Evolutionary conservation across 768 basidiomycete genomes (phyloP), one percentile per base, ranked within the genome.

Genomic region (Naematelia aurantialba): DNA sequence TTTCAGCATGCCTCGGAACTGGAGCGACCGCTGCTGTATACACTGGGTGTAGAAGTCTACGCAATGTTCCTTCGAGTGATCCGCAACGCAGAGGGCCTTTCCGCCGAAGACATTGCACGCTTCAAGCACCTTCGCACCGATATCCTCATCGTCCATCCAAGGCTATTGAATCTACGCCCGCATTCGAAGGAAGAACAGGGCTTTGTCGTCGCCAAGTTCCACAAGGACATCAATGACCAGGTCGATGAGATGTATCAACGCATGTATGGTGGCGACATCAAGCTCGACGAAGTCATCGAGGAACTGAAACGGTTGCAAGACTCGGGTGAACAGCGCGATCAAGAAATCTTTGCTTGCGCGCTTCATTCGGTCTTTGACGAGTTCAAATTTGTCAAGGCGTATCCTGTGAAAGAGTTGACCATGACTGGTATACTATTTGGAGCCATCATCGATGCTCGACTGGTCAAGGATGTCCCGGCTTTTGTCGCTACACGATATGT

Each of bases 301-400:
- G 85, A 91, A 79, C 85, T 99, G 25, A 88, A 89, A 78, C 84
- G 86, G 55, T 85, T 86, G 80, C 91, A 93, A 73, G 84, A 83
- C 51, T 93, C 92, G 27, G 82, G 84, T 29, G 89, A 87, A 66
- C 79, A 86, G 46, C 85, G 86, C 56, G 92, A 97, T 67, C 91
- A 94, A 75, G 91, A 98, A 79, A 85, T 96, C 62, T 97, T 97
- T 74, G 96, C 92, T n/a, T 97, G 92, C 84, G 96, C 96, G 86
- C 87, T 99, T 52, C 93, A 97, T 80, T 94, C 96, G 82, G 84
- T 99, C 45, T 97, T 99, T 79, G 96, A 98, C 84, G 96, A 99
- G 79, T 96, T 96, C 85, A 93, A 92, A 72, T 99, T 97, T 82
- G 96, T 98, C 85, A 91, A 94, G 74, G 88, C 89, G 42, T 96